These are phyloP conservation scores for Rhodotorula diobovata DNA, from an alignment of 768 basidiomycete genomes.

Conservation along the genomic window DNA sequence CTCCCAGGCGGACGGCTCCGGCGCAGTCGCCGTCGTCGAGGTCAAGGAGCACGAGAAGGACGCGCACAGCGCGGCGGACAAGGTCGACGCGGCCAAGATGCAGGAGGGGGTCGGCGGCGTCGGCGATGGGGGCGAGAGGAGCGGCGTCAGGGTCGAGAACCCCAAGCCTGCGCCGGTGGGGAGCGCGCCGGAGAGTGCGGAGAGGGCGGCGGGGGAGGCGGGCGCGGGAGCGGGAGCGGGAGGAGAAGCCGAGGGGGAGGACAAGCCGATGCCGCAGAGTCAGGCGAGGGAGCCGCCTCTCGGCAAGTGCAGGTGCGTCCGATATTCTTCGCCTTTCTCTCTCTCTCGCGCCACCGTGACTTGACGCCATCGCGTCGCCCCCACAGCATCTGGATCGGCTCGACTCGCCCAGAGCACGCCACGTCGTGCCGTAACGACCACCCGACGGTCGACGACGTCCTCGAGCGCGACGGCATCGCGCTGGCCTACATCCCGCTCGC, in stretches of 20 bases:
- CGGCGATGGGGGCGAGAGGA: background rate
- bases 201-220: background rate
- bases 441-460: conserved; percentile 19
- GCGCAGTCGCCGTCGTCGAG: background rate
- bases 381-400: conserved; percentile 37
- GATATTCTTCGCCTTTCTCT: background rate
- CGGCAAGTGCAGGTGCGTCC: conserved; percentile 21
- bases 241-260: conserved; percentile 15
- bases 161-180: conserved; percentile 25
- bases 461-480: conserved; percentile 27
- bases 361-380: too few relatives aligned
- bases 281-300: conserved; percentile 26
- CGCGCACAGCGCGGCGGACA: background rate
- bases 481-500: conserved; percentile 31
- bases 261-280: conserved; percentile 17
- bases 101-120: conserved; percentile 15
- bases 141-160: conserved; percentile 15
- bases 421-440: conserved; percentile 23
- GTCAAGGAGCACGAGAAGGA: background rate
- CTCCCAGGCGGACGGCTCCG: background rate
- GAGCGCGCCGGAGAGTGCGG: conserved; percentile 15
- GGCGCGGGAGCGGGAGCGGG: background rate
- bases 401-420: background rate
- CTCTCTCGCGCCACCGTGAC: background rate
- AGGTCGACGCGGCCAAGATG: conserved; percentile 32